Evolutionary conservation across 2,329 filamentous ascomycete genomes (phyloP), one percentile per base, ranked within the genome.

Genomic region (Fusarium coffeatum): DNA sequence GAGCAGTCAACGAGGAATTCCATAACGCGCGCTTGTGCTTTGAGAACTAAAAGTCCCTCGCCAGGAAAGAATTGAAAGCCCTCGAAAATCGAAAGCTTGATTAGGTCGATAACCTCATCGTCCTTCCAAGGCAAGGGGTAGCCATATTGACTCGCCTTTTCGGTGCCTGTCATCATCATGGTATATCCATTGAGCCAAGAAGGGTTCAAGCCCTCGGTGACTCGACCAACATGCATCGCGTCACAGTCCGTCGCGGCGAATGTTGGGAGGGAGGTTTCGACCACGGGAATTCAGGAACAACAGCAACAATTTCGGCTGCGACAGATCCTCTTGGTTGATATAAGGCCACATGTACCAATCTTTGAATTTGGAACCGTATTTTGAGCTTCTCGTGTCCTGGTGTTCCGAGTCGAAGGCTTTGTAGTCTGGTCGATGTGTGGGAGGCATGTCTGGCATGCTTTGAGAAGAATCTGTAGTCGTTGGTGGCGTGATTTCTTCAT

Each of bases 301-400:
- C 0, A 81, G 79, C 11, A 90, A 70, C 0, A 76, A 62, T 49
- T 82, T 84, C 0, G 81, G 74, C 23, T 82, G 78, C 0, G 71
- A 54, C 1, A 90, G 77, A 68, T 90, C 87, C 57, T 90, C 85
- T 42, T 86, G 78, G 67, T 90, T 90, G 73, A 90, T 83, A 47
- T 84, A 80, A 0, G 87, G 87, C 80, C 40, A 55, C 32, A 86
- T 74, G 63, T 78, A 87, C 11, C 76, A 56, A 8, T 82, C 79
- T 10, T 59, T 69, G n/a, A 77, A 71, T 25, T 71, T 65, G 13
- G 72, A 73, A 6, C 71, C 69, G 16, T 77, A 66, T 34, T 68
- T 18, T 2, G 32, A 34, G 9, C 32, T 34, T 34, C 32, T 34
- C 5, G 32, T 34, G 16, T 34, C 32, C 32, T 34, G 32, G 16